These are phyloP conservation scores for Phytophthora sp. DNA, from an alignment of 352 stramenopile species.

Conservation along the genomic window DNA sequence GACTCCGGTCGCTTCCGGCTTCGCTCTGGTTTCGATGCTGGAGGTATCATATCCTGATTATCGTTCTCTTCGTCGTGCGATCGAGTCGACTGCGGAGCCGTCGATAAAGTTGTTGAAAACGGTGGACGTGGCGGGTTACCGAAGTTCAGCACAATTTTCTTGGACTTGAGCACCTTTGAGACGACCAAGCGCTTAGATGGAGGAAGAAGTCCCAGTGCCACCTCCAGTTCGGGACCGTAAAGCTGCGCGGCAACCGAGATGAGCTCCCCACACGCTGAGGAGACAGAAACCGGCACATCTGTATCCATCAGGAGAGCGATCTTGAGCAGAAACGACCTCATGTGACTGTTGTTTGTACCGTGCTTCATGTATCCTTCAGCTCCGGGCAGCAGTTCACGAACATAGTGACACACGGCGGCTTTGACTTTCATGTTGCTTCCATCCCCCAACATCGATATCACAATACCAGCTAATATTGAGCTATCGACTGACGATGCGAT, in stretches of 20 bases:
- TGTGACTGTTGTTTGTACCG: constrained; percentile 65
- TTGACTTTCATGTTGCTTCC: constrained; percentile 86
- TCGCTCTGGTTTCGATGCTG: constrained; percentile 30
- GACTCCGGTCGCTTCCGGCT: constrained; percentile 63
- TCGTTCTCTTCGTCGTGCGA: constrained; percentile 31
- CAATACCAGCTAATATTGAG: constrained; percentile 45
- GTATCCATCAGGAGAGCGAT: constrained; percentile 69
- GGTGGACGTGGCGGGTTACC: constrained; percentile 18
- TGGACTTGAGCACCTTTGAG: constrained; percentile 58
- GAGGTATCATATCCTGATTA: constrained; percentile 18
- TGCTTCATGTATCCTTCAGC: constrained; percentile 68
- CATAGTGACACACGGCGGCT: constrained; percentile 65
- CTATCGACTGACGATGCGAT: constrained; percentile 58
- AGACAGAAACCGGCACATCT: constrained; percentile 66
- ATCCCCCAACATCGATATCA: constrained; percentile 71
- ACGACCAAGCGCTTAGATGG: constrained; percentile 63
- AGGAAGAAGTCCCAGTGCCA: constrained; percentile 54
- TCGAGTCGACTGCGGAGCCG: constrained; percentile 14
- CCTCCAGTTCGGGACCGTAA: constrained; percentile 64
- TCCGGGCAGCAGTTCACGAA: constrained; percentile 59
- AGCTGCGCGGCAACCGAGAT: constrained; percentile 52
- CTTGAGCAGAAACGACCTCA: constrained; percentile 75
- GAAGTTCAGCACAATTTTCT: constrained; percentile 59
- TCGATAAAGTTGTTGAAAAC: constrained; percentile 11
- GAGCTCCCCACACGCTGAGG: constrained; percentile 63